Conservation (phyloP, 306 rosid species). For the Vigna hirtella region DNA sequence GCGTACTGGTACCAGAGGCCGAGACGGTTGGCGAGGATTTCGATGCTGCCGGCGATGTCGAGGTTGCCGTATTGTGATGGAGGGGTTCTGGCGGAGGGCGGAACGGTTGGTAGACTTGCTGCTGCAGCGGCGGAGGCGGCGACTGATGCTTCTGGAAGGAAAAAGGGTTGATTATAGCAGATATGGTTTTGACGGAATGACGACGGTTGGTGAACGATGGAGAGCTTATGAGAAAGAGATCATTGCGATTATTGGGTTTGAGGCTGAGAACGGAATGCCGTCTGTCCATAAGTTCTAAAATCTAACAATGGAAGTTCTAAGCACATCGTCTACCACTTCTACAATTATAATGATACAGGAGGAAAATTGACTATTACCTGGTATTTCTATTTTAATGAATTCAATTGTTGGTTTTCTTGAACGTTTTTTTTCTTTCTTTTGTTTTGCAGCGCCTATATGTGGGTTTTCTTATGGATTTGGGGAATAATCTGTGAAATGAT, state of each 20-base stretch:
- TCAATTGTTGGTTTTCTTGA: slow-evolving; percentile 11
- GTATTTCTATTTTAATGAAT: background rate
- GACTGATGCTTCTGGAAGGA: background rate
- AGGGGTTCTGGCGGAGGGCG: slow-evolving; percentile 75
- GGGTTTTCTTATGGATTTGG: slow-evolving; percentile 19
- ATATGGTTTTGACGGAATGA: slow-evolving; percentile 1
- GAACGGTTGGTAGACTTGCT: slow-evolving; percentile 83
- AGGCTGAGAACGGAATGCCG: background rate
- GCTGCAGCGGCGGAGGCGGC: background rate
- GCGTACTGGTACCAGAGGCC: slow-evolving; percentile 86
- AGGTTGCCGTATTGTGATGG: slow-evolving; percentile 56
- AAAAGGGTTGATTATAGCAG: slow-evolving; percentile 27
- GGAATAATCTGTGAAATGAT: slow-evolving; percentile 20
- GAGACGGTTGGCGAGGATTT: slow-evolving; percentile 70
- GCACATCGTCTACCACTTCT: slow-evolving; percentile 16
- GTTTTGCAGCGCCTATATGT: slow-evolving; percentile 4
- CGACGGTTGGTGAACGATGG: background rate
- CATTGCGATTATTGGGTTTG: background rate
- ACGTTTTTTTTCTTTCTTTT: slow-evolving; percentile 12
- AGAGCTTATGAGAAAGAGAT: background rate
- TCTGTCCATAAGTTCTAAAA: background rate
- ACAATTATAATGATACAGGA: slow-evolving; percentile 9
- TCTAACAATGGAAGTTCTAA: slow-evolving; percentile 17
- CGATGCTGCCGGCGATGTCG: slow-evolving; percentile 59
- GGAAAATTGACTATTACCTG: slow-evolving; percentile 22